phyloP scores from a whole-genome alignment of 2,329 filamentous ascomycete species.

The Exophiala calicioides region DNA sequence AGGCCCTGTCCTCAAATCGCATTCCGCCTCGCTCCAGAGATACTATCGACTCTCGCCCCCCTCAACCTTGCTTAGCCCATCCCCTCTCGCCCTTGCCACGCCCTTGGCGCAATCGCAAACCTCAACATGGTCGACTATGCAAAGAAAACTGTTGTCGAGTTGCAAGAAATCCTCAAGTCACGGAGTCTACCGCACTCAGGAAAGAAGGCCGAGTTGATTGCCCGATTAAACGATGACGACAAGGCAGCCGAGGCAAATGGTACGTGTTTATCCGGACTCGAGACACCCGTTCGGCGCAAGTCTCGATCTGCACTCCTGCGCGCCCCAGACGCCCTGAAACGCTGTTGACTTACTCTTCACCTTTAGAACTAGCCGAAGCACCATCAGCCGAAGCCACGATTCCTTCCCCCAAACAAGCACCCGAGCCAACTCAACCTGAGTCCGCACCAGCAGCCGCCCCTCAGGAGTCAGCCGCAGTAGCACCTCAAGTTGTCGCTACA shows the following conservation, averaged over 20 bases:
- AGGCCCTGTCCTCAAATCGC: no score
- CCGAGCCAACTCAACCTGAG: slow-evolving; percentile 27
- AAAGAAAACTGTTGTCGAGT: slow-evolving; percentile 53
- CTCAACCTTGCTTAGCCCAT: no score
- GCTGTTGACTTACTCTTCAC: neutral
- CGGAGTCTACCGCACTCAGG: slow-evolving; percentile 50
- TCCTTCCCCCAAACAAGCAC: slow-evolving; percentile 36
- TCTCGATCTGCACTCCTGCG: neutral
- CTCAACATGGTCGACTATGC: slow-evolving; percentile 43
- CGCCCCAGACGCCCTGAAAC: neutral
- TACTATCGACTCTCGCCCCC: no score
- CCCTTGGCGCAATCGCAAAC: slow-evolving; percentile 17
- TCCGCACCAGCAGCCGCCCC: slow-evolving; percentile 20
- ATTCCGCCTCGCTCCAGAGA: no score
- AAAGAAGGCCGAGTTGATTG: slow-evolving; percentile 53
- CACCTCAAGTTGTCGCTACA: slow-evolving; percentile 16
- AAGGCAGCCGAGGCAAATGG: slow-evolving; percentile 26
- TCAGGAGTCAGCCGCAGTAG: slow-evolving; percentile 27
- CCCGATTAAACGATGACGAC: slow-evolving; percentile 50
- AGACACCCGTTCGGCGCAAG: neutral
- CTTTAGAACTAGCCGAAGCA: slow-evolving; percentile 15
- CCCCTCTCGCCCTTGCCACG: slow-evolving; percentile 38
- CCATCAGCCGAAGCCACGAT: slow-evolving; percentile 34
- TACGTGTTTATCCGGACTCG: no score
- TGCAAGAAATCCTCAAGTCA: slow-evolving; percentile 52